These are phyloP conservation scores for Trichoderma orchidacearum DNA, from an alignment of 495 filamentous ascomycete genomes.

Conservation along the genomic window DNA sequence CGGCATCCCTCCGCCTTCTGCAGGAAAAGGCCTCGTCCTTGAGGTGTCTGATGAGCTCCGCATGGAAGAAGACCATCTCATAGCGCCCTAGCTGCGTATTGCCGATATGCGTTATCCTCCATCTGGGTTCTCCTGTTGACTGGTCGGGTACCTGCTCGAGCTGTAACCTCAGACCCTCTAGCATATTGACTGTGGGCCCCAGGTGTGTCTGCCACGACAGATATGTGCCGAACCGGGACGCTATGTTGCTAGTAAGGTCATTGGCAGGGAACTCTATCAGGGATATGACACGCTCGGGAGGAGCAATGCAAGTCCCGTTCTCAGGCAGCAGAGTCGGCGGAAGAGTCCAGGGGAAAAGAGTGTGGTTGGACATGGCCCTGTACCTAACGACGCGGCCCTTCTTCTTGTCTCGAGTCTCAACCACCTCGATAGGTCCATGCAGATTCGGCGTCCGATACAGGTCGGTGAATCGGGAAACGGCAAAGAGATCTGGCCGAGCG, in stretches of 20 bases:
- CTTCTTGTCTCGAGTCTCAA: constrained; percentile 6
- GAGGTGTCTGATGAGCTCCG: constrained; percentile 60
- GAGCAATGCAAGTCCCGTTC: constrained; percentile 53
- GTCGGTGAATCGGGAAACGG: constrained; percentile 75
- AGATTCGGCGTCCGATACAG: constrained; percentile 60
- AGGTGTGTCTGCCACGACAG: constrained; percentile 38
- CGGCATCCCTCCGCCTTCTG: constrained; percentile 4
- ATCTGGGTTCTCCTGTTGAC: constrained; percentile 24
- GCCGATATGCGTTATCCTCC: constrained; percentile 63
- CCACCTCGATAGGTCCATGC: constrained; percentile 22
- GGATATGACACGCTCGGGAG: constrained; percentile 40
- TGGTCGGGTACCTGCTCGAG: constrained; percentile 55
- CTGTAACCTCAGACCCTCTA: constrained; percentile 65
- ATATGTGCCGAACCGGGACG: constrained; percentile 40
- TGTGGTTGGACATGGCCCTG: constrained; percentile 53
- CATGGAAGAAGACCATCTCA: constrained; percentile 74
- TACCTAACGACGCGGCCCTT: constrained; percentile 23
- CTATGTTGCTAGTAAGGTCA: constrained; percentile 35
- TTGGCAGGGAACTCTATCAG: constrained; percentile 71
- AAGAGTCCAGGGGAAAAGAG: constrained; percentile 87
- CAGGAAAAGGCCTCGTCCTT: constrained; percentile 62
- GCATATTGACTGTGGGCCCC: constrained; percentile 65
- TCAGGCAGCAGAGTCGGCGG: constrained; percentile 57
- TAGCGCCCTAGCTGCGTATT: constrained; percentile 74
- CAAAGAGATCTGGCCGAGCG: constrained; percentile 75